Conservation (phyloP, 1,284 basidiomycete genomes). For the Cryptococcus sp. region DNA sequence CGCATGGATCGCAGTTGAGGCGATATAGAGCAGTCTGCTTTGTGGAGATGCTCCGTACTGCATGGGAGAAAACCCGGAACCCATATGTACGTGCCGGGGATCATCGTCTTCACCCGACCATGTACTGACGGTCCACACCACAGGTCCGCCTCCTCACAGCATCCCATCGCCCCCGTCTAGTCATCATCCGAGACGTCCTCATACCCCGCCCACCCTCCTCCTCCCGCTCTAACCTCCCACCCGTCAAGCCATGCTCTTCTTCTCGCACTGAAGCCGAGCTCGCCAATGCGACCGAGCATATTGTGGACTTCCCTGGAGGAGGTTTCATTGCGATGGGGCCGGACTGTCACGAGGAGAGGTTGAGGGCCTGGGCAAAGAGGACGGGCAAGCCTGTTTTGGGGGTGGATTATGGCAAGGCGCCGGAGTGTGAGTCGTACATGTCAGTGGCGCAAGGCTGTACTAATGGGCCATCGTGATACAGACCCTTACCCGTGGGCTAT, state of each 20-base stretch:
- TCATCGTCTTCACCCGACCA: neutral
- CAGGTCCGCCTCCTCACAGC: constrained; percentile 67
- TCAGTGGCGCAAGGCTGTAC: too few relatives aligned
- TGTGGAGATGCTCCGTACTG: constrained; percentile 88
- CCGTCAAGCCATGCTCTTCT: constrained; percentile 82
- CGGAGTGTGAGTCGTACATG: constrained; percentile 79
- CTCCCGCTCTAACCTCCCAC: constrained; percentile 62
- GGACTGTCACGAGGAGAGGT: constrained; percentile 91
- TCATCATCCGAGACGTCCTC: constrained; percentile 70
- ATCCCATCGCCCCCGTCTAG: constrained; percentile 58
- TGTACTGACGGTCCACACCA: neutral
- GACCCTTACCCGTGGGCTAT: constrained; percentile 94
- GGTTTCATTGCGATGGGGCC: constrained; percentile 96
- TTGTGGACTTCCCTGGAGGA: constrained; percentile 90
- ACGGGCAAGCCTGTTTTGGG: constrained; percentile 78
- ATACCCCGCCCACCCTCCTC: constrained; percentile 76
- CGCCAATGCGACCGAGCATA: constrained; percentile 67
- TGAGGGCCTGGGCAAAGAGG: constrained; percentile 76
- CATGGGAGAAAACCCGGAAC: constrained; percentile 95
- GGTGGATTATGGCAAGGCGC: constrained; percentile 93
- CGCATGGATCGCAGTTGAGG: constrained; percentile 61
- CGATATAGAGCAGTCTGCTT: constrained; percentile 88
- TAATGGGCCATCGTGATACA: constrained; percentile 38
- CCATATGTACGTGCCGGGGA: constrained; percentile 64
- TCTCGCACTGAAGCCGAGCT: constrained; percentile 68